Base-by-base conservation (phyloP, 1,139 yeast species). In the Candida dubliniensis region DNA sequence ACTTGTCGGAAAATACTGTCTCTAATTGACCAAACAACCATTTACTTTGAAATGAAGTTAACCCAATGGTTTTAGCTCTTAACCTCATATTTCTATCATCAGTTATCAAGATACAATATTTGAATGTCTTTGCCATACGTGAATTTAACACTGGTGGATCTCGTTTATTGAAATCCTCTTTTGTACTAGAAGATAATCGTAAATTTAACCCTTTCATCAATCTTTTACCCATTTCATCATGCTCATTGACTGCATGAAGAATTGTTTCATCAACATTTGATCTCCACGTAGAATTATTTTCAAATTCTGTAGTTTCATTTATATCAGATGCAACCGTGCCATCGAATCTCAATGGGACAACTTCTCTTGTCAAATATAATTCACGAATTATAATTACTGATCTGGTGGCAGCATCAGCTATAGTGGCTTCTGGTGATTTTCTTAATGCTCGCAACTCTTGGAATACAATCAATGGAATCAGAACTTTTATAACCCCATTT, bases 331-430 rank as follows among this genome's bases (percentile, higher is more conserved):
- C 84, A 39, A 74, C 67, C 0, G 81, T 68, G 15, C 84, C 84
- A 58, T 79, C 82, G 40, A 77, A 78, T 46, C 84, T 64, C 36
- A 79, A 63, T 2, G 79, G 79, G 24, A 73, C 47, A 53, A 78
- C 61, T 44, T 73, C 79, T 49, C 76, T 71, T 38, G 85, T 82
- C 26, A 75, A 62, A 54, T 81, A 82, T 44, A 86, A 66, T 55
- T 84, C 90, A 48, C 91, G 71, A 29, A 85, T 76, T 6, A 85
- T 82, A 13, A 85, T 83, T 13, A 86, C 90, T 1, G 90, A 86
- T 46, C 93, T 68, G 0, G 93, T 85, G 1, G 93, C 93, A 1
- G 91, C 86, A 59, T 86, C 95, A 2, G 89, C 82, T 27, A 85
- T 83, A 4, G 87, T 79, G 5, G 84, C 85, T 58, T 86, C 95